Evolutionary conservation across 768 basidiomycete species (phyloP).

Genomic region (Pseudohyphozyma bogoriensis): DNA sequence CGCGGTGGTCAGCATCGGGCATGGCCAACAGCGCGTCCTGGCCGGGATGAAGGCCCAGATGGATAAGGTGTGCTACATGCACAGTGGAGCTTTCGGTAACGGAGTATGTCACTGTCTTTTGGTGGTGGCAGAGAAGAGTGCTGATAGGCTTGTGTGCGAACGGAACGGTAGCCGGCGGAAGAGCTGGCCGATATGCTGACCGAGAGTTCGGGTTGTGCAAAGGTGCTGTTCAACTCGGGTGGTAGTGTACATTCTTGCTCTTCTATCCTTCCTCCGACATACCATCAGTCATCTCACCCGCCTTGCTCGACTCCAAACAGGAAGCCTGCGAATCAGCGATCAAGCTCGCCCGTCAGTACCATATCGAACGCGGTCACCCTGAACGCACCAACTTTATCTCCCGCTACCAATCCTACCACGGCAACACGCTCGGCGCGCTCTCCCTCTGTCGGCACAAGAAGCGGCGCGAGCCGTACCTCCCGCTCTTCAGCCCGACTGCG

Average conservation of each 20-base stretch:
- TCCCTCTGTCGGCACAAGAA: slow-evolving; percentile 7
- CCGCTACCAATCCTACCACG: slow-evolving; percentile 30
- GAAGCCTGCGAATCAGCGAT: slow-evolving; percentile 32
- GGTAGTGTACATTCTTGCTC: slow-evolving; percentile 6
- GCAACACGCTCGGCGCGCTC: slow-evolving; percentile 28
- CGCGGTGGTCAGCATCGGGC: slow-evolving; percentile 27
- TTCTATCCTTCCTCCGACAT: neutral
- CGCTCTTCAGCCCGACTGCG: slow-evolving; percentile 8
- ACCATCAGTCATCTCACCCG: neutral
- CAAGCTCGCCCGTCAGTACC: slow-evolving; percentile 31
- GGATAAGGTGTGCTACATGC: slow-evolving; percentile 16
- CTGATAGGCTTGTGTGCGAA: no score
- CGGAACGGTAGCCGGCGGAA: slow-evolving; percentile 21
- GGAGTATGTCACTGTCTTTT: neutral
- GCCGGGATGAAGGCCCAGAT: slow-evolving; percentile 22
- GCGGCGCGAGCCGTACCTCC: slow-evolving; percentile 20
- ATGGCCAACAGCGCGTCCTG: slow-evolving; percentile 25
- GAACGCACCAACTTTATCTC: slow-evolving; percentile 25
- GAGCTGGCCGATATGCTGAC: slow-evolving; percentile 19
- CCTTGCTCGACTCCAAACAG: slow-evolving; percentile 2
- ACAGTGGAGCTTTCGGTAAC: slow-evolving; percentile 12
- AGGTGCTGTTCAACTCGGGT: slow-evolving; percentile 12
- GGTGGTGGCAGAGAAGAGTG: neutral
- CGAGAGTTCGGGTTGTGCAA: slow-evolving; percentile 1
- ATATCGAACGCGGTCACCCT: slow-evolving; percentile 5